Conservation (phyloP, 2,329 filamentous ascomycete genomes). For the Geosmithia flava region DNA sequence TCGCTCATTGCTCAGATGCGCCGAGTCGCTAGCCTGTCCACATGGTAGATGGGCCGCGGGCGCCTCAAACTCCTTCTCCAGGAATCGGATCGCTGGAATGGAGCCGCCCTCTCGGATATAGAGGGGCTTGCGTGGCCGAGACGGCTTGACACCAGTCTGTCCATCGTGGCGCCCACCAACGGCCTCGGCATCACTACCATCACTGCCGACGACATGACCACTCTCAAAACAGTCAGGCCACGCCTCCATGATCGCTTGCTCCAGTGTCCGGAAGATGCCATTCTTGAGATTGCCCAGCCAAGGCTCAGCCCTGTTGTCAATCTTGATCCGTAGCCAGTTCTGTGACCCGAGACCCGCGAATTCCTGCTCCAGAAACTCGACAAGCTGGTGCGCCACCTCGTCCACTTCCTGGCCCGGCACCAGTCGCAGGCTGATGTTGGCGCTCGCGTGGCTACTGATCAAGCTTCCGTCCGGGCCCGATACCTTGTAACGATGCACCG, state of each 20-base stretch:
- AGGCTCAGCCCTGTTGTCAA: conserved; percentile 88
- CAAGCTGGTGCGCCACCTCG: conserved; percentile 57
- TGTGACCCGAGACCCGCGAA: conserved; percentile 67
- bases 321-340: conserved; percentile 68
- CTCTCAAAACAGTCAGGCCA: conserved; percentile 53
- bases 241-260: conserved; percentile 70
- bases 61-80: conserved; percentile 88
- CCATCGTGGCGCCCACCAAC: conserved; percentile 1
- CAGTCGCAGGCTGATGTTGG: conserved; percentile 78
- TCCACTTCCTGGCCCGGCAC: conserved; percentile 88
- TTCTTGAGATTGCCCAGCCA: conserved; percentile 92
- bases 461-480: conserved; percentile 87
- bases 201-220: conserved; percentile 1
- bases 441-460: conserved; percentile 80
- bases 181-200: neutral
- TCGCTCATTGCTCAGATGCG: conserved; percentile 93
- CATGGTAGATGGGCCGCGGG: conserved; percentile 89
- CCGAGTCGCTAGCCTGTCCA: conserved; percentile 86
- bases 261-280: conserved; percentile 80
- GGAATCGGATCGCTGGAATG: conserved; percentile 85
- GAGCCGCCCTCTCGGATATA: conserved; percentile 95
- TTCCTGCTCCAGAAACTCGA: conserved; percentile 52
- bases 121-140: conserved; percentile 50
- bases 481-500: conserved; percentile 84
- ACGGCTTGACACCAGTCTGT: conserved; percentile 3